These are phyloP conservation scores for Priceomyces melissophilus DNA, from an alignment of 805 yeast genomes.

Conservation along the genomic window DNA sequence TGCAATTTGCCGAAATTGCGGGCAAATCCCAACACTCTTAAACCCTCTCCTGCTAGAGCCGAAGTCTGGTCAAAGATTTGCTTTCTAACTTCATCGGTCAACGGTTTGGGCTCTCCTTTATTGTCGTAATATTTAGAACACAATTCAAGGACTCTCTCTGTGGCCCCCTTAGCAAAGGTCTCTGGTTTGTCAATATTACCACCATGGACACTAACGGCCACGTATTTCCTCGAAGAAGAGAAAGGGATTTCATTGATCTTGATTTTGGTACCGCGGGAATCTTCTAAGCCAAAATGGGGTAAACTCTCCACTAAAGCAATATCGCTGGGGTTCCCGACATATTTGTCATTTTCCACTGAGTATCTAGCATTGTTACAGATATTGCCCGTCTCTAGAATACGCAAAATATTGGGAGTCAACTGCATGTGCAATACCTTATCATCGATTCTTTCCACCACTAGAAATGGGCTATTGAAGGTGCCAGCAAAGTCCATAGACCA, in stretches of 20 bases:
- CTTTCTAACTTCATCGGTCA: slow-evolving; percentile 49
- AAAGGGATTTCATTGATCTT: slow-evolving; percentile 79
- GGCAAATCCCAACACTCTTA: slow-evolving; percentile 83
- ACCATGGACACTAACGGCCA: slow-evolving; percentile 73
- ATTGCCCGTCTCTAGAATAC: slow-evolving; percentile 62
- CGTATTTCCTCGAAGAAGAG: slow-evolving; percentile 77
- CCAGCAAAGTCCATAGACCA: slow-evolving; percentile 69
- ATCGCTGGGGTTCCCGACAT: slow-evolving; percentile 92
- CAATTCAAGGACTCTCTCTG: slow-evolving; percentile 63
- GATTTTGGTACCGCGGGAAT: slow-evolving; percentile 56
- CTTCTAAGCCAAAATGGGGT: slow-evolving; percentile 67
- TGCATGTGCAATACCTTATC: slow-evolving; percentile 40
- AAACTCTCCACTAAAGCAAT: slow-evolving; percentile 81
- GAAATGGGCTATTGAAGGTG: slow-evolving; percentile 34
- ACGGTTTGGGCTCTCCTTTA: slow-evolving; percentile 56
- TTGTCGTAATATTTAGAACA: slow-evolving; percentile 59
- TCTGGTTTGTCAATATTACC: slow-evolving; percentile 57
- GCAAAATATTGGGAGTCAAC: slow-evolving; percentile 52
- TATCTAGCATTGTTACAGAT: slow-evolving; percentile 73
- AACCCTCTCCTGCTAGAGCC: slow-evolving; percentile 73
- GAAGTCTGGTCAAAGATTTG: slow-evolving; percentile 57
- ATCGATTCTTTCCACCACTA: slow-evolving; percentile 46
- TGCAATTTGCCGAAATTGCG: slow-evolving; percentile 37
- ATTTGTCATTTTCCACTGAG: slow-evolving; percentile 65
- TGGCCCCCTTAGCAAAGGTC: slow-evolving; percentile 86